These are phyloP conservation scores for Lycium ferocissimum DNA, from an alignment of 257 asterid species.

Conservation along the genomic window DNA sequence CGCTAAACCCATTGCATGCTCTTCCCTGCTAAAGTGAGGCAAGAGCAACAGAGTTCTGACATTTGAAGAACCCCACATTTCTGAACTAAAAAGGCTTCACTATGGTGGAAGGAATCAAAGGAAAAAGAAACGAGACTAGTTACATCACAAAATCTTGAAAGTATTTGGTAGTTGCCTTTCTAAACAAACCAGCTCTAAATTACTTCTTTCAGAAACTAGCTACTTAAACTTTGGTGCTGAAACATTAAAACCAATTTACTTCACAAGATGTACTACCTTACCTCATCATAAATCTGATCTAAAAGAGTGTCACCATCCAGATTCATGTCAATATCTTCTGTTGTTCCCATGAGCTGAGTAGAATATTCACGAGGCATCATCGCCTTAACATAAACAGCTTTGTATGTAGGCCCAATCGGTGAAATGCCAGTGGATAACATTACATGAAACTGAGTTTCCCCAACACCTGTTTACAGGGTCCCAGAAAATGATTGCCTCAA, in stretches of 20 bases:
- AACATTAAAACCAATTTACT: constrained; percentile 1
- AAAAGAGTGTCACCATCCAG: constrained; percentile 80
- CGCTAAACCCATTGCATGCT: background rate
- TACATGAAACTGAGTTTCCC: constrained; percentile 76
- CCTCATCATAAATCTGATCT: constrained; percentile 69
- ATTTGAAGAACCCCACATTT: background rate
- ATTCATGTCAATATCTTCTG: constrained; percentile 49
- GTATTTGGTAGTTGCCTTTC: background rate
- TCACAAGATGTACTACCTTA: constrained; percentile 35
- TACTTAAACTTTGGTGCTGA: constrained; percentile 9
- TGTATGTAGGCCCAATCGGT: constrained; percentile 73
- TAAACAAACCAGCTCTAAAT: background rate
- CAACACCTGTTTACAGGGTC: constrained; percentile 53
- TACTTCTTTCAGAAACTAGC: background rate
- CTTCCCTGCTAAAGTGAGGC: constrained; percentile 9
- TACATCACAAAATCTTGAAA: background rate
- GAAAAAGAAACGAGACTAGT: background rate
- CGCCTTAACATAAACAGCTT: constrained; percentile 68
- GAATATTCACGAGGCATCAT: constrained; percentile 32
- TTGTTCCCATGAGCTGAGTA: constrained; percentile 76
- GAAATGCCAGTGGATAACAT: constrained; percentile 71
- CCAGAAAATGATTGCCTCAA: constrained; percentile 12
- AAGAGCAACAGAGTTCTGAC: constrained; percentile 4
- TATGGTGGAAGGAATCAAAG: background rate
- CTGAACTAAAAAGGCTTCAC: background rate